phyloP scores from a whole-genome alignment of 1,284 basidiomycete genomes.

The Sphagnurus paluster region DNA sequence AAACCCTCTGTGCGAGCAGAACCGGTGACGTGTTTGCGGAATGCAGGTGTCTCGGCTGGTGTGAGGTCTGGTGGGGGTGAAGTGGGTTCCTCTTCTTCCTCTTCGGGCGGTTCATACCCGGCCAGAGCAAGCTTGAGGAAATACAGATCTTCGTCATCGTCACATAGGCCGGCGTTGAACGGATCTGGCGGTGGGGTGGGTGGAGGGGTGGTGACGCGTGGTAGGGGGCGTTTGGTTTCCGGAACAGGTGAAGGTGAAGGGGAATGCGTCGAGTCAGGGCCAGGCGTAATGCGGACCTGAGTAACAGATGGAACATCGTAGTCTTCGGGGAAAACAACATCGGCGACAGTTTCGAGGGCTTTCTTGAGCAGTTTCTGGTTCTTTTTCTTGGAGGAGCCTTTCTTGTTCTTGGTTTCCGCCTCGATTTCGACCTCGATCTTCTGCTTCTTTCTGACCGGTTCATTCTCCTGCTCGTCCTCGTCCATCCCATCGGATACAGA shows the following conservation, averaged over 20 bases:
- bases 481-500: constrained; percentile 40
- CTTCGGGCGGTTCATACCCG: constrained; percentile 27
- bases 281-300: constrained; percentile 50
- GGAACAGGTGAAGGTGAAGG: constrained; percentile 43
- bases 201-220: constrained; percentile 36
- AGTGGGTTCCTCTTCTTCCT: constrained; percentile 27
- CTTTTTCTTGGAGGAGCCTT: constrained; percentile 30
- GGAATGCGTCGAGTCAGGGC: constrained; percentile 42
- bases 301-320: constrained; percentile 51
- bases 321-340: constrained; percentile 52
- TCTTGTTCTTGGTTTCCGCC: constrained; percentile 32
- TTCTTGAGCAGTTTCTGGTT: constrained; percentile 36
- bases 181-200: constrained; percentile 58
- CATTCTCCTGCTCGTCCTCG: constrained; percentile 38
- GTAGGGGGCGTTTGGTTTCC: constrained; percentile 28
- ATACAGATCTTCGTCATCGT: constrained; percentile 92
- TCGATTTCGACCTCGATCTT: constrained; percentile 28
- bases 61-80: constrained; percentile 26
- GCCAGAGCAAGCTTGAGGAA: constrained; percentile 72
- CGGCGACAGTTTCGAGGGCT: constrained; percentile 42
- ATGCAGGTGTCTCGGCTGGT: constrained; percentile 33
- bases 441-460: constrained; percentile 43
- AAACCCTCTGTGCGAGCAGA: constrained; percentile 92
- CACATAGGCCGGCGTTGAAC: constrained; percentile 59
- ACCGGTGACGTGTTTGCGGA: constrained; percentile 75